A percentile compares a stretch with the other conserved stretches of the same genome.
phyloP scores from a whole-genome alignment of 2,329 filamentous ascomycete species.

The Gyromitra esculenta region DNA sequence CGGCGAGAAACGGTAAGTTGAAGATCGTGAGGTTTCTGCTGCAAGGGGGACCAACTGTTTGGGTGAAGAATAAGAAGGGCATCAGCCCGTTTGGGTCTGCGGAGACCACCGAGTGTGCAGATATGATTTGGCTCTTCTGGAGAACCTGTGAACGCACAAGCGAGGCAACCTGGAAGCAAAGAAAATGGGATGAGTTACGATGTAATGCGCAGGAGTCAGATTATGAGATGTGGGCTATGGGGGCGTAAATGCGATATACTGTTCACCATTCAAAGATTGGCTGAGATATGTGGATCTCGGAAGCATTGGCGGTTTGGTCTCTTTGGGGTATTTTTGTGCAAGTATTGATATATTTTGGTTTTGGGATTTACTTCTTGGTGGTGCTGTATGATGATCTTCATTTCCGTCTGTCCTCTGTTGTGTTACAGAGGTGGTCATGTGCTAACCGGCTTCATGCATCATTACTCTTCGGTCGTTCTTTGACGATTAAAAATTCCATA shows the following conservation, averaged over 20 bases:
- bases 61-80: neutral
- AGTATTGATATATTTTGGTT: neutral
- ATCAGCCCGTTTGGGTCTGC: neutral
- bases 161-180: neutral
- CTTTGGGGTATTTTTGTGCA: neutral
- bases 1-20: neutral
- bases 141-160: neutral
- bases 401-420: too few species aligned
- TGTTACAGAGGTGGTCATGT: too few species aligned
- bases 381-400: too few species aligned
- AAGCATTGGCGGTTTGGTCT: neutral
- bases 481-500: too few species aligned
- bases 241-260: neutral
- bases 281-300: neutral
- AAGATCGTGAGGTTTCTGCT: conserved; percentile 1
- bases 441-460: too few species aligned
- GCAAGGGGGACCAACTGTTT: neutral
- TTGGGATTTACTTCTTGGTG: too few species aligned
- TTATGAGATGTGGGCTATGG: neutral
- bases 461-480: too few species aligned
- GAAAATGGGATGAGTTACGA: neutral
- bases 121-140: neutral
- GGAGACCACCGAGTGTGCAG: neutral
- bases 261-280: neutral
- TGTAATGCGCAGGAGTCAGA: neutral